These are phyloP conservation scores for Ustilago xerochloae DNA, from an alignment of 1,284 basidiomycete species.

Conservation along the genomic window DNA sequence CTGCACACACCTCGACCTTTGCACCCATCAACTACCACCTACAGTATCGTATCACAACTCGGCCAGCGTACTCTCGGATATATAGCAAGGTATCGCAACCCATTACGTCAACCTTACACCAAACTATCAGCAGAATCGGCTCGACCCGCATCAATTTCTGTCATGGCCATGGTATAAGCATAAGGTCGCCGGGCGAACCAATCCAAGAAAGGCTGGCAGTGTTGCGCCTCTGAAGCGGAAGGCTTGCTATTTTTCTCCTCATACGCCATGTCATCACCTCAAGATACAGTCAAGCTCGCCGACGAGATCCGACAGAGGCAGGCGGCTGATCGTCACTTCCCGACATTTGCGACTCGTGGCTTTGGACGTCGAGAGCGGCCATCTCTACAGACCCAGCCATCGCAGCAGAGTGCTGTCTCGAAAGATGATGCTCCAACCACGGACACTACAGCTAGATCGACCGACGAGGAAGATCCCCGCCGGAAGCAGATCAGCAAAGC, in stretches of 20 bases:
- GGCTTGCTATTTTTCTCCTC: neutral
- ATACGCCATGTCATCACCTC: slow-evolving; percentile 37
- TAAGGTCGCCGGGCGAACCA: too few relatives aligned
- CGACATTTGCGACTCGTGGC: slow-evolving; percentile 38
- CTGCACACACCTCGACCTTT: neutral
- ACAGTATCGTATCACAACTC: neutral
- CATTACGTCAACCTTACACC: too few relatives aligned
- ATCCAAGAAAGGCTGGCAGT: too few relatives aligned
- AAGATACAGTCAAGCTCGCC: slow-evolving; percentile 45
- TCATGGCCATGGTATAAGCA: too few relatives aligned
- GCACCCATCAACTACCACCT: neutral
- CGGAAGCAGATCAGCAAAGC: neutral
- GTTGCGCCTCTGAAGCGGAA: neutral
- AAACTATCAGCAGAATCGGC: too few relatives aligned
- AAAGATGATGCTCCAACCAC: neutral
- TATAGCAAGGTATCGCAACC: too few relatives aligned
- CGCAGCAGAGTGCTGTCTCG: neutral
- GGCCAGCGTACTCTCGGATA: neutral
- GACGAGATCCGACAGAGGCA: slow-evolving; percentile 39
- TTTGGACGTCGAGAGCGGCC: slow-evolving; percentile 35
- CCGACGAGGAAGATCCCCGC: neutral
- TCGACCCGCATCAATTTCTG: too few relatives aligned
- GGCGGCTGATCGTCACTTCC: slow-evolving; percentile 36
- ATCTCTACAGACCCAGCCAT: slow-evolving; percentile 8
- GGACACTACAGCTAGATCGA: neutral